These are phyloP conservation scores for Pleurotus citrinopileatus DNA, from an alignment of 768 basidiomycete genomes.

Conservation along the genomic window DNA sequence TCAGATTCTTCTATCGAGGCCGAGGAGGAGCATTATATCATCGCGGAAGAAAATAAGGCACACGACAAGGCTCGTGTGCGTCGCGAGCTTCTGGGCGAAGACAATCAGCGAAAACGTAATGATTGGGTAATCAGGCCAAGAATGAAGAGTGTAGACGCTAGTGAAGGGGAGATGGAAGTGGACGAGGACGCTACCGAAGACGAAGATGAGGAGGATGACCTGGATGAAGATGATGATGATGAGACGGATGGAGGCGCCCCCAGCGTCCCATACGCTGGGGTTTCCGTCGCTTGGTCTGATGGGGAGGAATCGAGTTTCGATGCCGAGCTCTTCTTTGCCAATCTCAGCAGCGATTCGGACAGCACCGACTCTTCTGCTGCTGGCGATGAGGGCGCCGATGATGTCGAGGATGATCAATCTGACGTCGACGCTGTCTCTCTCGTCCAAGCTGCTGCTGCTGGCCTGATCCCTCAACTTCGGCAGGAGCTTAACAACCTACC, in stretches of 20 bases:
- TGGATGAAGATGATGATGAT: constrained; percentile 32
- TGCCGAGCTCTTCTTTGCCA: constrained; percentile 81
- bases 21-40: constrained; percentile 62
- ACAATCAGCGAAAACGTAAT: constrained; percentile 35
- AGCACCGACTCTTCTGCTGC: constrained; percentile 27
- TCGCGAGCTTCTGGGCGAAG: constrained; percentile 57
- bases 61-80: constrained; percentile 51
- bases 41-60: constrained; percentile 37
- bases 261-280: constrained; percentile 50
- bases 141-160: constrained; percentile 64
- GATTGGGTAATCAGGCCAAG: constrained; percentile 72
- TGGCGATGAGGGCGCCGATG: constrained; percentile 25
- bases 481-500: constrained; percentile 37
- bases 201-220: constrained; percentile 36
- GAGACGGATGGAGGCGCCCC: constrained; percentile 42
- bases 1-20: constrained; percentile 56
- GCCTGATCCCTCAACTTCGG: constrained; percentile 23
- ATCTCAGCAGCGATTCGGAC: constrained; percentile 57
- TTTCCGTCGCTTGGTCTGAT: constrained; percentile 77
- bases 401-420: constrained; percentile 46
- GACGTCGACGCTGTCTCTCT: constrained; percentile 34
- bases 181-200: constrained; percentile 58
- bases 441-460: constrained; percentile 24
- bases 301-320: constrained; percentile 79
- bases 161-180: constrained; percentile 63